phyloP scores from a whole-genome alignment of 768 basidiomycete genomes.

The Rhizopogon roseolus region DNA sequence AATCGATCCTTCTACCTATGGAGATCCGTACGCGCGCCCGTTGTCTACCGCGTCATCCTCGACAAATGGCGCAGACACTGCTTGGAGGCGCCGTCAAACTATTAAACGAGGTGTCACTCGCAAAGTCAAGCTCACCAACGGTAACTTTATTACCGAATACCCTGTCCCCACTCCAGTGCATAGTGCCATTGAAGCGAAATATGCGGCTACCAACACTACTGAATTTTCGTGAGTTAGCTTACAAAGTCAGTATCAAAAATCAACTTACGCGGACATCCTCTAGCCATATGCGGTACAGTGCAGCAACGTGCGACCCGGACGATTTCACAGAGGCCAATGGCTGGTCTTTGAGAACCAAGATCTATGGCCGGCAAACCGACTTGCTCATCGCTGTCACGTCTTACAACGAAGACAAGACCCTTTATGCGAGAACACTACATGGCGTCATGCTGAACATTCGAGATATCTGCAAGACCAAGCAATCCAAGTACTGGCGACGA shows the following conservation, averaged over 20 bases:
- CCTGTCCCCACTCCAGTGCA: conserved; percentile 79
- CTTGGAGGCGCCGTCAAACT: conserved; percentile 76
- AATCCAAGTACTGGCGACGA: conserved; percentile 86
- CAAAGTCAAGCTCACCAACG: conserved; percentile 89
- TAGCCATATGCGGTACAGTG: conserved; percentile 90
- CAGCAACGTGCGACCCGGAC: conserved; percentile 88
- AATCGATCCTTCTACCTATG: conserved; percentile 55
- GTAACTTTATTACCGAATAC: conserved; percentile 91
- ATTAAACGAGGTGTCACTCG: conserved; percentile 93
- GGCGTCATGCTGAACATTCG: conserved; percentile 98
- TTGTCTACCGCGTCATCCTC: conserved; percentile 48
- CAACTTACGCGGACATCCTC: background rate
- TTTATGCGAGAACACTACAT: conserved; percentile 90
- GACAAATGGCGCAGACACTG: conserved; percentile 53
- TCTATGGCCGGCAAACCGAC: conserved; percentile 89
- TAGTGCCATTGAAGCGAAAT: conserved; percentile 80
- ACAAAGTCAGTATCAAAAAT: background rate
- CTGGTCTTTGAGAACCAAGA: conserved; percentile 78
- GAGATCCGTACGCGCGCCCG: conserved; percentile 63
- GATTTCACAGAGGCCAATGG: conserved; percentile 78
- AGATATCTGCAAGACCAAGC: conserved; percentile 94
- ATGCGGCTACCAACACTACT: conserved; percentile 63
- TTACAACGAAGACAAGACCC: conserved; percentile 89
- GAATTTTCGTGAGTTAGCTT: conserved; percentile 78
- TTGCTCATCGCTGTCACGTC: conserved; percentile 92